These are phyloP conservation scores for Boletus rex-veris DNA, from an alignment of 768 basidiomycete species.

Conservation along the genomic window DNA sequence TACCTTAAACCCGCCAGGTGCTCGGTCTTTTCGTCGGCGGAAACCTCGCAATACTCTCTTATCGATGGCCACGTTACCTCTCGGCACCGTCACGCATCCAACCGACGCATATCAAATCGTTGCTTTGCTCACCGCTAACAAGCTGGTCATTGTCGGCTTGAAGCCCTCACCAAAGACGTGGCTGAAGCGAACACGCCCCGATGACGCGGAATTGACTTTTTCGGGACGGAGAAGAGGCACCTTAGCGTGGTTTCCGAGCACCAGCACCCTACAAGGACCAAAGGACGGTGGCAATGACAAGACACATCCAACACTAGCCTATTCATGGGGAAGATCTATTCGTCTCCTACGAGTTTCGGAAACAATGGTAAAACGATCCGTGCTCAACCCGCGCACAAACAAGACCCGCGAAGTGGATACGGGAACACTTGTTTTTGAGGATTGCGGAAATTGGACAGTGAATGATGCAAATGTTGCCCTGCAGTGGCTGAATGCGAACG, in stretches of 20 bases:
- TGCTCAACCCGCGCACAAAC: constrained; percentile 53
- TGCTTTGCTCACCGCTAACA: constrained; percentile 84
- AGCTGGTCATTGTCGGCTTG: constrained; percentile 89
- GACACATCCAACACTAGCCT: constrained; percentile 68
- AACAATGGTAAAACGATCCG: constrained; percentile 46
- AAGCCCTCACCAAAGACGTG: constrained; percentile 92
- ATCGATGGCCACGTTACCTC: constrained; percentile 75
- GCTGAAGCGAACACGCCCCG: constrained; percentile 67
- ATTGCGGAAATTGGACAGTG: constrained; percentile 56
- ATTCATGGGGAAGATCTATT: constrained; percentile 76
- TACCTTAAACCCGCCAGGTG: constrained; percentile 17
- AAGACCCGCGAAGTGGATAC: constrained; percentile 58
- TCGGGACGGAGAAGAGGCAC: constrained; percentile 56
- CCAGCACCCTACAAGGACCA: constrained; percentile 25
- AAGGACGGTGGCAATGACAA: constrained; percentile 18
- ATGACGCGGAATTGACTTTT: constrained; percentile 40
- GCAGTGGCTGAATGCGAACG: constrained; percentile 86
- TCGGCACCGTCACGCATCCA: constrained; percentile 68
- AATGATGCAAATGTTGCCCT: constrained; percentile 65
- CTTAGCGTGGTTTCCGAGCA: constrained; percentile 81
- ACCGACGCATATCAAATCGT: constrained; percentile 79
- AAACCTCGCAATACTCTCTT: constrained; percentile 66
- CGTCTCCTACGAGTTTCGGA: constrained; percentile 67
- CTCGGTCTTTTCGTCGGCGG: constrained; percentile 40
- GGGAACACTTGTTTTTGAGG: constrained; percentile 62